phyloP scores from a whole-genome alignment of 2,329 filamentous ascomycete species.

The Pyrenophora tritici-repentis region DNA sequence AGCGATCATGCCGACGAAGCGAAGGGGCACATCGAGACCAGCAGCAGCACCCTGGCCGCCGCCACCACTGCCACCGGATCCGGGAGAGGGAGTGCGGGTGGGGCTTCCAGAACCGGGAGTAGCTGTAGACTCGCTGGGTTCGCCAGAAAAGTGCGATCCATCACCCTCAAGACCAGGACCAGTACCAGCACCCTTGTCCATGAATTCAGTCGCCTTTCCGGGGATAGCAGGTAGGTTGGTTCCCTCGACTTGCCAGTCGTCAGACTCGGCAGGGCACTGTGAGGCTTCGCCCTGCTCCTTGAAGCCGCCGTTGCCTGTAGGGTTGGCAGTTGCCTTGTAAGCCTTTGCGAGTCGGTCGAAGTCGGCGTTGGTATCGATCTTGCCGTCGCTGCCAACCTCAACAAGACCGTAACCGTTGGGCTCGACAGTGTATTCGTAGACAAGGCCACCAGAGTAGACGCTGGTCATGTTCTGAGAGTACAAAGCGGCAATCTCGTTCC shows the following conservation, averaged over 20 bases:
- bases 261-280: constrained; percentile 58
- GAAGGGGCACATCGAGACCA: constrained; percentile 34
- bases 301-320: constrained; percentile 62
- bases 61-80: too few relatives aligned
- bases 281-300: constrained; percentile 58
- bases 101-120: constrained; percentile 21
- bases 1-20: constrained; percentile 37
- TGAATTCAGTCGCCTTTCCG: constrained; percentile 58
- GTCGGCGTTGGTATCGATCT: constrained; percentile 65
- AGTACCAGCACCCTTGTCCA: constrained; percentile 62
- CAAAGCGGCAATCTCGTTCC: constrained; percentile 76
- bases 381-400: constrained; percentile 58
- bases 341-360: constrained; percentile 63
- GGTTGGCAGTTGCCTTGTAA: constrained; percentile 56
- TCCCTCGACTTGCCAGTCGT: constrained; percentile 61
- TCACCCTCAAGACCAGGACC: constrained; percentile 60
- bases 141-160: constrained; percentile 46
- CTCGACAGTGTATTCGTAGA: constrained; percentile 85
- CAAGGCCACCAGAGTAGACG: constrained; percentile 93
- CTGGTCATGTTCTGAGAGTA: constrained; percentile 82
- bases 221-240: constrained; percentile 63
- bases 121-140: constrained; percentile 35
- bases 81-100: too few relatives aligned
- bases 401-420: constrained; percentile 77
- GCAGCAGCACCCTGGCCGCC: constrained; percentile 27